phyloP scores from a whole-genome alignment of 2,329 filamentous ascomycete genomes.

The Aspergillus vadensis region DNA sequence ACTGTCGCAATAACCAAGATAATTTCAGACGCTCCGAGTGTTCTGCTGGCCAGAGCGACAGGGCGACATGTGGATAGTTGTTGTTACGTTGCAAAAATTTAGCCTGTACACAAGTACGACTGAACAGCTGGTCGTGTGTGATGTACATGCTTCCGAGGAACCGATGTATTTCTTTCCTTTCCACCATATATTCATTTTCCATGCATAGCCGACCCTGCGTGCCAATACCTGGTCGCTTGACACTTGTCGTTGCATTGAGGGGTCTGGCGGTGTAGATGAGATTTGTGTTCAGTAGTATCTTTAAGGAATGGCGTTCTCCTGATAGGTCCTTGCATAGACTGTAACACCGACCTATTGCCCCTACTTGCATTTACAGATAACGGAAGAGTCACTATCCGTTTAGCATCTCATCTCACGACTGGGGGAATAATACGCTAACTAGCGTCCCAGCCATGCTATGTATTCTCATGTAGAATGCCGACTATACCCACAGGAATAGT shows the following conservation, averaged over 20 bases:
- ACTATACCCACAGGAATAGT: too few species aligned
- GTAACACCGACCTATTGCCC: not conserved
- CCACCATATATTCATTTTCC: not conserved
- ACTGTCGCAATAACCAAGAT: slow-evolving; percentile 12
- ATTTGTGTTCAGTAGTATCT: not conserved
- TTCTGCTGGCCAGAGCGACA: slow-evolving; percentile 25
- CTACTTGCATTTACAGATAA: too few species aligned
- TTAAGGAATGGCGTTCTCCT: not conserved
- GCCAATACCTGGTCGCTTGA: not conserved
- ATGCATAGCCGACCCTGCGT: not conserved
- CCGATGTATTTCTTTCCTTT: not conserved
- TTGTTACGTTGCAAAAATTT: not conserved
- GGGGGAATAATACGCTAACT: too few species aligned
- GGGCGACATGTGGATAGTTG: not conserved
- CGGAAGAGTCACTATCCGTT: too few species aligned
- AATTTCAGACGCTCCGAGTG: not conserved
- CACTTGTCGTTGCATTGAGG: not conserved
- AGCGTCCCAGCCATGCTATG: too few species aligned
- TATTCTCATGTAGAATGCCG: too few species aligned
- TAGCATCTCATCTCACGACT: too few species aligned
- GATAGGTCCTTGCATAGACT: not conserved
- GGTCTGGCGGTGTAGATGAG: not conserved
- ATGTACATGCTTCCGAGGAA: not conserved
- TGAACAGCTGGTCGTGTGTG: not conserved
- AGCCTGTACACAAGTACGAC: not conserved